Evolutionary conservation across 176 grass and related monocot genomes (phyloP).

Genomic region (Coix lacrymajobi): DNA sequence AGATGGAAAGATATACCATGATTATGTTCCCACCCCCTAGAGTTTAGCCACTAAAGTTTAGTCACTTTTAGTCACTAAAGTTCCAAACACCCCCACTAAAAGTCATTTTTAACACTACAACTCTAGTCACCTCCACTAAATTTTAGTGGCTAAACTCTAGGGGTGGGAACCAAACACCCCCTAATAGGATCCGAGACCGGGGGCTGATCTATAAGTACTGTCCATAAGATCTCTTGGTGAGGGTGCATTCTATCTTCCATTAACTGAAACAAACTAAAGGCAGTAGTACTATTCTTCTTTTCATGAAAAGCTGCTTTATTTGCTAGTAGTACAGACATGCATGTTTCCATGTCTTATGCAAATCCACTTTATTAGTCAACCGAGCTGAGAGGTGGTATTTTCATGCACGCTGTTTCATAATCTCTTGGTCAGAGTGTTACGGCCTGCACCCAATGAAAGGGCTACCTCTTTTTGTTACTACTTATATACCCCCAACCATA

Average conservation of each 20-base stretch:
- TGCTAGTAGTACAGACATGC: neutral
- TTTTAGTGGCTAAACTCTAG: too few species aligned
- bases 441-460: slow-evolving; percentile 46
- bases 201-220: neutral
- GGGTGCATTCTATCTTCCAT: slow-evolving; percentile 29
- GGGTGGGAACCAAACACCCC: too few species aligned
- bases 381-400: neutral
- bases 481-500: neutral
- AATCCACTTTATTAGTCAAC: slow-evolving; percentile 20
- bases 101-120: too few species aligned
- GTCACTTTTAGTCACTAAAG: too few species aligned
- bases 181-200: too few species aligned
- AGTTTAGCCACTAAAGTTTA: too few species aligned
- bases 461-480: slow-evolving; percentile 30
- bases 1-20: slow-evolving; percentile 17
- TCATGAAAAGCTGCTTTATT: slow-evolving; percentile 21
- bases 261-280: slow-evolving; percentile 13
- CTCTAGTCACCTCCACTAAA: too few species aligned
- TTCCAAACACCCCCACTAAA: too few species aligned
- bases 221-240: slow-evolving; percentile 45
- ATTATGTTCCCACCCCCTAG: too few species aligned
- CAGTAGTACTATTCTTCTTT: slow-evolving; percentile 2
- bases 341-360: slow-evolving; percentile 26
- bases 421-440: slow-evolving; percentile 59
- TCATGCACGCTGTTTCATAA: slow-evolving; percentile 28